Base-by-base conservation (phyloP, 2,329 filamentous ascomycete genomes). In the Xylariales sp. region DNA sequence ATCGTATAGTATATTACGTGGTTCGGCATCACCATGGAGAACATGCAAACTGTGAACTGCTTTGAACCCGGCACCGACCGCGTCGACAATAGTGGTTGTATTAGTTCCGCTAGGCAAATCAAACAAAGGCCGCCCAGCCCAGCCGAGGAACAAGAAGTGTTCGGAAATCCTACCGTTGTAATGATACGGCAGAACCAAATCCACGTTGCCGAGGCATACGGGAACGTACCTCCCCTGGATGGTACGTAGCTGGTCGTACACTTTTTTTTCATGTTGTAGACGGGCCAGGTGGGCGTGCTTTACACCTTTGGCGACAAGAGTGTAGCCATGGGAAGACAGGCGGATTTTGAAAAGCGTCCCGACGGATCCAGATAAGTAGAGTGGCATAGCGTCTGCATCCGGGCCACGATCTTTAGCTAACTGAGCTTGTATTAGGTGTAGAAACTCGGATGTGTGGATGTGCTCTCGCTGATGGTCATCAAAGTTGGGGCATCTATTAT, bases 241-340 rank as follows among this genome's bases (percentile, higher is more conserved):
- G 12, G 67, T 45, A 8, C 32, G 30, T 8, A 81, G 62, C 23
- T 63, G 64, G 55, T 74, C 49, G 63, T 82, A 82, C 0, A 81
- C 66, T 7, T 74, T 32, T 7, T 75, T 72, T 61, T 82, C 75
- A 56, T 80, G 67, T 18, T 62, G 70, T 3, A 82, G 69, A 36
- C 59, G 57, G 5, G 3, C 23, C 1, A 64, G 34, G 55, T 79
- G 56, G 5, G 59, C 9, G 0, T 28, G 45, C 70, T 81, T 75
- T 14, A 82, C 72, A 4, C 78, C 80, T 70, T 83, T 83, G 14
- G 79, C 79, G 2, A 82, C 75, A 23, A 82, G 72, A 49, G 77
- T 81, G 55, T 83, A 83, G 50, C 79, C 76, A 41, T 78, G 62
- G 1, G 75, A 74, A 2, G 76, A 75, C 1, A 82, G 69, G 7